Evolutionary conservation across 345 rosid genomes (phyloP), one percentile per base, ranked within the genome.

Genomic region (Populus pruinosa): DNA sequence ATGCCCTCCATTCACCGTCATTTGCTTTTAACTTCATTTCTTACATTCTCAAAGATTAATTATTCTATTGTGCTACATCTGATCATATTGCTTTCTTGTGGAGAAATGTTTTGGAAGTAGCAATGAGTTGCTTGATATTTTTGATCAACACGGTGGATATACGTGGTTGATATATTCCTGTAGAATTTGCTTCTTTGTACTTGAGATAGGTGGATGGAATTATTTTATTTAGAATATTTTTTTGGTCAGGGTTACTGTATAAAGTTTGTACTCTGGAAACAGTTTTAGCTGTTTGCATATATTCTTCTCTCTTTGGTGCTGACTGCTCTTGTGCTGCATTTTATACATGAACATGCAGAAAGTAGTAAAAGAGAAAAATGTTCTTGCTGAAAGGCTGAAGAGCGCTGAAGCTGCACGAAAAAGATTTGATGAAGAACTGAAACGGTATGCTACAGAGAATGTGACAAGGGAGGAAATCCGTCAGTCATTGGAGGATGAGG

Each of bases 381-480:
- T 92, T 74, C 94, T 96, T 80, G 87, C 92, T 73, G 99, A 96
- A 82, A 91, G 92, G 86, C 84, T 96, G 41, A 96, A 94, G 88
- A 69, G 85, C 72, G 92, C 96, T 62, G 99, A 96, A 76, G 90
- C 92, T 83, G 97, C 96, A 9, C 86, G 98, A 75, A 94, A 89
- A 85, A 91, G 94, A 85, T 91, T 90, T 83, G 99, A 96, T 78
- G 99, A 94, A 69, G 98, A 96, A 79, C 81, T 91, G 85, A 94
- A 89, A 84, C 88, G 97, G 23, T 83, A 86, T 80, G 96, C 97
- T 12, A 90, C 98, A 0, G 98, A 96, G 83, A 96, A 94, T 69
- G 91, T 81, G 77, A 89, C 87, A 18, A 88, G 97, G 29, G 98
- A 94, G 77, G 98, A 96, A 88, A 72, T 92, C 68, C 89, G 98